These are phyloP conservation scores for Colletotrichum navitas DNA, from an alignment of 2,329 filamentous ascomycete genomes.

Conservation along the genomic window DNA sequence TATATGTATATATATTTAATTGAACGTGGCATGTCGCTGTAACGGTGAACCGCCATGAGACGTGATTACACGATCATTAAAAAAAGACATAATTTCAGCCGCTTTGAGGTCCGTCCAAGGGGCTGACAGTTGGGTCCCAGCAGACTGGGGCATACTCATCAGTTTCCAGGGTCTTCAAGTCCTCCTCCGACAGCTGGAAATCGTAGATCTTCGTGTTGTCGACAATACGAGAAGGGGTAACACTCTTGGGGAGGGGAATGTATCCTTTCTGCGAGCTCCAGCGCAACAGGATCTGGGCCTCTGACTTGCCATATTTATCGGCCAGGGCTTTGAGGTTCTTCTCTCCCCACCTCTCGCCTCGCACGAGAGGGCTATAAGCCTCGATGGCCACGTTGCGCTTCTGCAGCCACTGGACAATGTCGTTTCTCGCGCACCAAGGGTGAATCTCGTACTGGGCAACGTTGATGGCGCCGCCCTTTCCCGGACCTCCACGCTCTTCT, in stretches of 20 bases:
- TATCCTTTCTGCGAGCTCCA: conserved; percentile 86
- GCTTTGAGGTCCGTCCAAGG: conserved; percentile 54
- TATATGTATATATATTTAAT: no score
- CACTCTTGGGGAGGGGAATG: conserved; percentile 81
- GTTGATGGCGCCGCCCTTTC: conserved; percentile 78
- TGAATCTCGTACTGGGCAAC: conserved; percentile 93
- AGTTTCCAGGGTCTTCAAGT: conserved; percentile 63
- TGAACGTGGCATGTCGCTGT: neutral
- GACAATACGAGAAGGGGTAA: conserved; percentile 73
- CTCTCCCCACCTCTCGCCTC: conserved; percentile 79
- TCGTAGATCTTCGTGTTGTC: conserved; percentile 71
- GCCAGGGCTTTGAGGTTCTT: conserved; percentile 73
- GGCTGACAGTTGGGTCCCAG: conserved; percentile 67
- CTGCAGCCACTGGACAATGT: conserved; percentile 83
- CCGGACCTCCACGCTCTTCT: conserved; percentile 68
- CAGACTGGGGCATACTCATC: conserved; percentile 65
- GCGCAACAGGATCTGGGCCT: conserved; percentile 82
- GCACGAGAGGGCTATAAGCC: conserved; percentile 72
- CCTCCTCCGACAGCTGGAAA: conserved; percentile 67
- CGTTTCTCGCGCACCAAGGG: conserved; percentile 84
- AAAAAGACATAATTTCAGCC: conserved; percentile 9
- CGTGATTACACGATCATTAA: neutral
- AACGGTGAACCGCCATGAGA: neutral
- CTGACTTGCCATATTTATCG: conserved; percentile 78
- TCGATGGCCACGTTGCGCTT: conserved; percentile 73